Base-by-base conservation (phyloP, 2,329 filamentous ascomycete species). In the Calonectria honghensis region DNA sequence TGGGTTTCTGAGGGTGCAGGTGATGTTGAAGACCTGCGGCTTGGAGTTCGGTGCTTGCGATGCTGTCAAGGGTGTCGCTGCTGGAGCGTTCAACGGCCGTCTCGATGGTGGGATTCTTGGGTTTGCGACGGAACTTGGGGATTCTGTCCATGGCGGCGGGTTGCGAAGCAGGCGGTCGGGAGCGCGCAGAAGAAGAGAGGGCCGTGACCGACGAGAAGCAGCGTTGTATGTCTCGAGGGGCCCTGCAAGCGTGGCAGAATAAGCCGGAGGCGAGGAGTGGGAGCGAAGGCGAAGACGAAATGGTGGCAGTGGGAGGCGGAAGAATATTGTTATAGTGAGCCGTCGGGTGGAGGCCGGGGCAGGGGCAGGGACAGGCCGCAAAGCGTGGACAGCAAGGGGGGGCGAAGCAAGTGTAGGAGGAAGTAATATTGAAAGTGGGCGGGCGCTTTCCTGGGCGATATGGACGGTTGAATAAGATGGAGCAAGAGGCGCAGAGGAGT, bases 61-160 rank as follows among this genome's bases (percentile, higher is more conserved):
- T 75, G 76, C 79, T 80, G 70, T 81, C 83, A 75, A 76, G 70
- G 27, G 81, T 79, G 64, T 82, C 78, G 64, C 76, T 79, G 70
- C 77, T 82, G 70, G 80, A 81, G 73, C 84, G 81, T 67, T 85
- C 84, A 78, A 86, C 78, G 57, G 85, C 82, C 9, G 86, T 87
- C 72, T 86, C 85, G 77, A 87, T 85, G 75, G 86, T 84, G 24
- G 85, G 86, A 20, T 83, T 85, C 82, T 87, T 87, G 52, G 85
- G 85, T 80, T 87, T 87, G 74, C 86, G 86, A 68, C 86, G 85
- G 67, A 87, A 84, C 77, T 85, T 84, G 65, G 86, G 83, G 71
- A 87, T 83, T 78, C 84, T 86, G 77, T 87, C 86, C 86, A 87
- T 87, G 75, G 76, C 73, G 70, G 75, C 59, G 67, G 52, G 32